Base-by-base conservation (phyloP, 2,329 filamentous ascomycete genomes). In the Penicillium fuscoglaucum region DNA sequence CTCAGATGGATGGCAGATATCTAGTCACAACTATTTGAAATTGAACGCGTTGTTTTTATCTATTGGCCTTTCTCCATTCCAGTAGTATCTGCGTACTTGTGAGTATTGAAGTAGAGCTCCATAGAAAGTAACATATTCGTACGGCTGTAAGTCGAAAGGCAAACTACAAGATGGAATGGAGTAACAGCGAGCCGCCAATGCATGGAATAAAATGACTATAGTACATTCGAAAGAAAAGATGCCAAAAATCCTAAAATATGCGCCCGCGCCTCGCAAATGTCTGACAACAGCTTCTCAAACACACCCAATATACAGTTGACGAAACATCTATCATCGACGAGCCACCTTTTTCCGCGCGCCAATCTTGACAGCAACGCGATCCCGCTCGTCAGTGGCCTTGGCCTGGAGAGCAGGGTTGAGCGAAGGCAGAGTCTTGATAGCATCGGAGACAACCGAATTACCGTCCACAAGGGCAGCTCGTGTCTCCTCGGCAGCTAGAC, bases 391-490 rank as follows among this genome's bases (percentile, higher is more conserved):
- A 5, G 61, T 41, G 39, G 61, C 66, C 54, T 62, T 64, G 24
- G 66, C 65, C 35, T 63, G 65, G 55, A 72, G 61, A 4, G 63
- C 63, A 19, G 72, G 69, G 62, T 72, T 75, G 46, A 76, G 59
- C 12, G 66, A 60, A 9, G 75, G 74, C 40, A 76, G 61, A 19
- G 54, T 56, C 58, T 65, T 64, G 24, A 71, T 63, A 4, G 76
- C 75, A 24, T 73, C 56, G 6, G 69, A 66, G 46, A 78, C 60
- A 44, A 82, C 72, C 10, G 76, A 61, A 60, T 76, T 76, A 40
- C 75, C 74, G 49, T 82, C 80, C 55, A 82, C 78, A n/a, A 93
- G 74, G 48, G 90, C 63, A 58, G 72, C 71, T 19, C 86, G 86
- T 17, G 81, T 76, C 52, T 85, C 75, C 65, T 93, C 89, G 29